phyloP scores from a whole-genome alignment of 2,329 filamentous ascomycete genomes.

The Pseudopithomyces maydicus region DNA sequence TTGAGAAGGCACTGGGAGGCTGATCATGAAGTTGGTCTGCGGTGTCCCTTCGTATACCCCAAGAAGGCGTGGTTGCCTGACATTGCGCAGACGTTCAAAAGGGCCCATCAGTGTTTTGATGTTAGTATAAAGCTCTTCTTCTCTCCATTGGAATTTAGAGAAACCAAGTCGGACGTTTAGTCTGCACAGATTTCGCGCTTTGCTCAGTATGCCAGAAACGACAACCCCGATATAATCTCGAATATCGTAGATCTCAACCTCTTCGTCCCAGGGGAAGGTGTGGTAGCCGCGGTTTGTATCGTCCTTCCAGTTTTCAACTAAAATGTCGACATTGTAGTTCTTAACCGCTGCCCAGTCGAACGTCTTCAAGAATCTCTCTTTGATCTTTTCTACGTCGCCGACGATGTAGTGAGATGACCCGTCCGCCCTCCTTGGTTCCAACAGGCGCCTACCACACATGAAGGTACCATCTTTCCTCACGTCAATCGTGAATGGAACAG shows the following conservation, averaged over 20 bases:
- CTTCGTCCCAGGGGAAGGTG: constrained; percentile 32
- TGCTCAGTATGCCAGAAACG: constrained; percentile 36
- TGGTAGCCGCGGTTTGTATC: not conserved
- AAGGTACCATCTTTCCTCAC: constrained; percentile 37
- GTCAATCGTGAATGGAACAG: constrained; percentile 36
- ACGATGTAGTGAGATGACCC: constrained; percentile 23
- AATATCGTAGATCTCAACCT: constrained; percentile 45
- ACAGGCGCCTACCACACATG: constrained; percentile 38
- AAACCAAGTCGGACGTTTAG: constrained; percentile 36
- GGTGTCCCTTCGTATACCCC: constrained; percentile 30
- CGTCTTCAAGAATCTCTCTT: constrained; percentile 28
- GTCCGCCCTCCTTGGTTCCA: constrained; percentile 35
- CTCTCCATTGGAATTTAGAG: constrained; percentile 29
- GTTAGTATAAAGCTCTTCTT: constrained; percentile 27
- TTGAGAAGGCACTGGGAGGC: constrained; percentile 9
- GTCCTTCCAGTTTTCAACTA: constrained; percentile 30
- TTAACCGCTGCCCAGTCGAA: constrained; percentile 38
- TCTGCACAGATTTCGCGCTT: constrained; percentile 31
- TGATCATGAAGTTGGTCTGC: constrained; percentile 21
- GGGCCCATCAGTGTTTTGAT: constrained; percentile 32
- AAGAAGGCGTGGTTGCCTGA: constrained; percentile 30
- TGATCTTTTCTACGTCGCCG: constrained; percentile 21
- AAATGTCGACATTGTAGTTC: constrained; percentile 40
- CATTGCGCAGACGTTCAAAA: constrained; percentile 37
- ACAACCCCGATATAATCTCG: constrained; percentile 39